Evolutionary conservation across 306 rosid genomes (phyloP).

Genomic region (Castanopsis chinensis): DNA sequence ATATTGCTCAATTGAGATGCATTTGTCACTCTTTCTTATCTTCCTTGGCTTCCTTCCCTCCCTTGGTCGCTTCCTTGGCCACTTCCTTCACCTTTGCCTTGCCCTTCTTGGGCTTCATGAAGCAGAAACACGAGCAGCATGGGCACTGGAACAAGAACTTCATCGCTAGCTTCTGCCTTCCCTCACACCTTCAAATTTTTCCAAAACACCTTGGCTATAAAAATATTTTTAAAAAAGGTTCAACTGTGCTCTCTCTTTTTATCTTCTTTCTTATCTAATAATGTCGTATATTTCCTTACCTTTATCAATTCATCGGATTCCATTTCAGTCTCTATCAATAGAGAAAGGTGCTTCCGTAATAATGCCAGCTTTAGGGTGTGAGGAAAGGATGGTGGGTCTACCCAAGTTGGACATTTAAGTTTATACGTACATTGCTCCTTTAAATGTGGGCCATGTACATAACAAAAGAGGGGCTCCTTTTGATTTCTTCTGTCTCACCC

Average conservation of each 20-base stretch:
- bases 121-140: constrained; percentile 65
- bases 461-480: constrained; percentile 10
- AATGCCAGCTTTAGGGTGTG: constrained; percentile 35
- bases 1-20: not conserved
- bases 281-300: not conserved
- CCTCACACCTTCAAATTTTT: constrained; percentile 3
- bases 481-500: constrained; percentile 21
- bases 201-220: not conserved
- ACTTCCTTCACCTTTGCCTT: constrained; percentile 42
- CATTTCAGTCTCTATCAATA: constrained; percentile 56
- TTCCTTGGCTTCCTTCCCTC: constrained; percentile 40
- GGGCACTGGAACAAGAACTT: constrained; percentile 71
- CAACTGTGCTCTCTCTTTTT: constrained; percentile 3
- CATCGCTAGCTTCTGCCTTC: constrained; percentile 30
- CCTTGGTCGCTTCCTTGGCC: constrained; percentile 21
- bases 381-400: constrained; percentile 23
- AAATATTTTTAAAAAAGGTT: not conserved
- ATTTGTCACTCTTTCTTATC: constrained; percentile 45
- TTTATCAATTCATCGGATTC: constrained; percentile 42
- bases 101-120: constrained; percentile 68
- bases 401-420: not conserved
- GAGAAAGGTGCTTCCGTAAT: constrained; percentile 19
- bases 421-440: constrained; percentile 3
- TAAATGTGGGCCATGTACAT: constrained; percentile 31
- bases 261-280: constrained; percentile 20